These are phyloP conservation scores for Knoxia roxburghii DNA, from an alignment of 257 asterid species.

Conservation along the genomic window DNA sequence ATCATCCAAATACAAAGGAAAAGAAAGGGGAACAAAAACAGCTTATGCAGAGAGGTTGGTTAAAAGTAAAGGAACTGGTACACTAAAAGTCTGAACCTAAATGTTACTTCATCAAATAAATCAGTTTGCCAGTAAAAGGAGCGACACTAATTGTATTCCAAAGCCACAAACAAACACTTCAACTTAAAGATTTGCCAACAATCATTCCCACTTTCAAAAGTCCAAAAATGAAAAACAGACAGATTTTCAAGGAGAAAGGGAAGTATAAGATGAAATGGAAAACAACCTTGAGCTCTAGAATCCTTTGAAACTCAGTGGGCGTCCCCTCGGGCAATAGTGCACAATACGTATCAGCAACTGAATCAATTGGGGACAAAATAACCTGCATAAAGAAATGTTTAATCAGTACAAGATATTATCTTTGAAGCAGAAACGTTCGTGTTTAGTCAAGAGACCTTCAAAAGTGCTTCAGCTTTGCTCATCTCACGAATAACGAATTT, in stretches of 20 bases:
- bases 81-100: neutral
- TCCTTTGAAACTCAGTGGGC: slow-evolving; percentile 84
- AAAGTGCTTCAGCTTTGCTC: slow-evolving; percentile 99
- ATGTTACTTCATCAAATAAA: neutral
- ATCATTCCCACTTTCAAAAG: neutral
- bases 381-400: slow-evolving; percentile 41
- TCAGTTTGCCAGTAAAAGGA: neutral
- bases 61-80: neutral
- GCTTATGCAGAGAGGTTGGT: slow-evolving; percentile 27
- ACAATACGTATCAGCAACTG: slow-evolving; percentile 95
- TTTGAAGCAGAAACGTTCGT: slow-evolving; percentile 23
- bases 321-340: slow-evolving; percentile 98
- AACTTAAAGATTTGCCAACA: neutral
- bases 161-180: neutral
- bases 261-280: slow-evolving; percentile 7
- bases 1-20: neutral
- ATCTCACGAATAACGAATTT: slow-evolving; percentile 93
- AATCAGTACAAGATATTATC: slow-evolving; percentile 9
- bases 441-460: slow-evolving; percentile 51
- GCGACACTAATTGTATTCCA: neutral
- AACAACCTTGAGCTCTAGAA: slow-evolving; percentile 99
- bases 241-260: neutral
- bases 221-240: neutral
- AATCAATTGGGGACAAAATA: slow-evolving; percentile 86
- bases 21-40: slow-evolving; percentile 11